Percentiles rank a stretch among this genome's conserved stretches.
phyloP scores from a whole-genome alignment of 106 monocot genomes.

The Allium cepa region DNA sequence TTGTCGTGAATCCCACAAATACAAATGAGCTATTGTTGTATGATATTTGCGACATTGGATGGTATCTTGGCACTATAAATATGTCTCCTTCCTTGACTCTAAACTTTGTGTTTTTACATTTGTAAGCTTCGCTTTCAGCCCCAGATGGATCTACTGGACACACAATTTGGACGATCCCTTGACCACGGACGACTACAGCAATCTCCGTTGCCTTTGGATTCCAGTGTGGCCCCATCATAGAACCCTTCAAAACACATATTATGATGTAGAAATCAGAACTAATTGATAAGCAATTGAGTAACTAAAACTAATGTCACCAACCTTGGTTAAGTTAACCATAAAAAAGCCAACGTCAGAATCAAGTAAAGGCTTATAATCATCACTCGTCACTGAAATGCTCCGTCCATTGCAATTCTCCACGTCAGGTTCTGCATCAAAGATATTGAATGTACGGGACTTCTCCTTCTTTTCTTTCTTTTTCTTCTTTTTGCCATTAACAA shows the following conservation, averaged over 20 bases:
- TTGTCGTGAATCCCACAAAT: constrained; percentile 61
- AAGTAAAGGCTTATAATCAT: constrained; percentile 31
- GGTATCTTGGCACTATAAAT: constrained; percentile 59
- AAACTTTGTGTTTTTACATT: constrained; percentile 26
- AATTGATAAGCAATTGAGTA: background rate
- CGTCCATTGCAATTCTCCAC: constrained; percentile 77
- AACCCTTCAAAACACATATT: constrained; percentile 30
- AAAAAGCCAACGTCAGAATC: constrained; percentile 48
- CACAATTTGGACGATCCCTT: constrained; percentile 67
- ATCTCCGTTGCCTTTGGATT: constrained; percentile 79
- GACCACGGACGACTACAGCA: constrained; percentile 42
- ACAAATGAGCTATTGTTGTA: constrained; percentile 62
- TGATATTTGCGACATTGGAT: constrained; percentile 73
- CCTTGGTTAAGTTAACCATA: constrained; percentile 85
- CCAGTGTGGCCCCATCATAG: constrained; percentile 93
- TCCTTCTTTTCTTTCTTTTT: constrained; percentile 10
- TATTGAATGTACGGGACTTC: constrained; percentile 35
- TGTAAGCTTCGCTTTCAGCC: background rate
- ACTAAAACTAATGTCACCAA: constrained; percentile 5
- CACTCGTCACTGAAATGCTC: constrained; percentile 53
- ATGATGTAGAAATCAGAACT: background rate
- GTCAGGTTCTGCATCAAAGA: constrained; percentile 40
- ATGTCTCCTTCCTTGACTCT: constrained; percentile 65
- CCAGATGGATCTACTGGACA: constrained; percentile 22
- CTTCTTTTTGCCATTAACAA: constrained; percentile 34